Percentiles rank a stretch among this genome's conserved stretches.
These are phyloP conservation scores for Ceratocystis lukuohia DNA, from an alignment of 2,329 filamentous ascomycete species.

Conservation along the genomic window DNA sequence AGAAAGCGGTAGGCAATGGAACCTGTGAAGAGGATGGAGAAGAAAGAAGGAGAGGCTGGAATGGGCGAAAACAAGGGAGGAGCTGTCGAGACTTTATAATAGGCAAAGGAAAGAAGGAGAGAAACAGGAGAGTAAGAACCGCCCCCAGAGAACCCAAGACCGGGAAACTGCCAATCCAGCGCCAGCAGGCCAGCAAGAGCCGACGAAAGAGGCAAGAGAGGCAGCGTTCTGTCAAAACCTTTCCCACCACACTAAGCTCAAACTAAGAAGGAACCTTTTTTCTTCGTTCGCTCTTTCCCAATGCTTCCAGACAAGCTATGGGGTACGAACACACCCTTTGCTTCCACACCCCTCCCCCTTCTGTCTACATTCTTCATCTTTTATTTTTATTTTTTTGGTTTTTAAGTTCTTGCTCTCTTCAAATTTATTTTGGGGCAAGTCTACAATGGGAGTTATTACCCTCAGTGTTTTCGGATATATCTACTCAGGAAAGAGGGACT, in stretches of 20 bases:
- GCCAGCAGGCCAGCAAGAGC: background rate
- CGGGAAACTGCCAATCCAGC: background rate
- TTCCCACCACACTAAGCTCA: background rate
- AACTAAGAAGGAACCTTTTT: background rate
- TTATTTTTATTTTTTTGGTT: background rate
- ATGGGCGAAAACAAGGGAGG: background rate
- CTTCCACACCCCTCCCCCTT: background rate
- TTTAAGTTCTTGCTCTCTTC: background rate
- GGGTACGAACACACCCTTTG: background rate
- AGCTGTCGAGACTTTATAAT: conserved; percentile 6
- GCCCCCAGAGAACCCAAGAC: background rate
- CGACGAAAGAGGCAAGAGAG: conserved; percentile 5
- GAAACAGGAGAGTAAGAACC: too few relatives aligned
- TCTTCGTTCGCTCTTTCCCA: background rate
- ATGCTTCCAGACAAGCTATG: background rate
- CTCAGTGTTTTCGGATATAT: background rate
- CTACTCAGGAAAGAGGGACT: background rate
- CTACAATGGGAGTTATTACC: background rate
- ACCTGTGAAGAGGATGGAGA: conserved; percentile 12
- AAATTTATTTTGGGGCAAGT: background rate
- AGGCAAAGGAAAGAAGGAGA: background rate
- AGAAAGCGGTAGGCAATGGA: background rate
- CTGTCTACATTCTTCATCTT: background rate
- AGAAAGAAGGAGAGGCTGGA: background rate
- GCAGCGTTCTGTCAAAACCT: background rate